Base-by-base conservation (phyloP, 2,329 filamentous ascomycete genomes). In the Emergomyces pasteurianus region DNA sequence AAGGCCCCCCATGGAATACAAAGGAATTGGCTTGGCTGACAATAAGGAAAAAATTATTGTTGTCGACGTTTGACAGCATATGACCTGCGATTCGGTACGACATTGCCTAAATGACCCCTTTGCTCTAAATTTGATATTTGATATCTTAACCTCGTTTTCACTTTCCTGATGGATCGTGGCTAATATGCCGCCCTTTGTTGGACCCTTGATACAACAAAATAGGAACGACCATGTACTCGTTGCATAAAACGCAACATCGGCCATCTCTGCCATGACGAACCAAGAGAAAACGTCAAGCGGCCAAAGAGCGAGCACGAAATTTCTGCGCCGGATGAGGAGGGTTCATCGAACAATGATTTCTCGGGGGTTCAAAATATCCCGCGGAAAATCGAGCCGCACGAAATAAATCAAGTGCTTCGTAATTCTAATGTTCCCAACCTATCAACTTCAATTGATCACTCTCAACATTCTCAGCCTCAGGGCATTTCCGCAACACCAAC, bases 201-300 rank as follows among this genome's bases (percentile, higher is more conserved):
- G 65, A 67, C 68, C 66, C 72, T 70, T 69, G 66, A 69, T 26
- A 59, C 54, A n/a, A 49, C 31, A 31, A 61, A 56, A 58, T 75
- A 95, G 90, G 90, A 95, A 80, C 87, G 94, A 73, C 94, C 94
- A 71, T 99, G 94, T 83, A 92, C 90, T 70, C 85, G 94, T 78
- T 99, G 94, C 80, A 90, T 97, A 77, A 99, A 97, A 79, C 87
- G 94, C 72, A 96, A 96, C 78, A 99, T 99, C 75, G 94, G 92
- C 70, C 94, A 99, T 77, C 83, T 99, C 67, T 99, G 94, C 77
- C 94, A 96, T 79, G 94, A 99, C 77, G 94, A 97, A 77, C 92
- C 92, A 67, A 87, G 92, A 75, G 92, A 99, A 71, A 80, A 86
- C 67, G 84, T 87, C 63, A 95, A 94, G 77, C 92, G 92, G 76